phyloP scores from a whole-genome alignment of 2,329 filamentous ascomycete species.

The Biscogniauxia marginata region DNA sequence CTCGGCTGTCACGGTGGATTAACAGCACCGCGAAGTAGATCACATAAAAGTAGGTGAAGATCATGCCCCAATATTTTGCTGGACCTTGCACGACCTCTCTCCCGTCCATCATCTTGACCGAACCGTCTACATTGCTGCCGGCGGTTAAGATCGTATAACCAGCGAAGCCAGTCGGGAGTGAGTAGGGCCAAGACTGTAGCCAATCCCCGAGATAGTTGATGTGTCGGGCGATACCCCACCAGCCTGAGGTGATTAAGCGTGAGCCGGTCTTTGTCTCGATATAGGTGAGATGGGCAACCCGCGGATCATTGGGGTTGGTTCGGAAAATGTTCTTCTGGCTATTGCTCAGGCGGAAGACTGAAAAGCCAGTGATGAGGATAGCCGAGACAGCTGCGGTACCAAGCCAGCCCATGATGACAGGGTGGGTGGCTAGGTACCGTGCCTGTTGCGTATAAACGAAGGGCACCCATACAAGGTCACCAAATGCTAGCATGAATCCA shows the following conservation, averaged over 20 bases:
- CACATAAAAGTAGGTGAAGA: slow-evolving; percentile 93
- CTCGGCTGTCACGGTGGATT: slow-evolving; percentile 80
- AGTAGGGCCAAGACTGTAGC: slow-evolving; percentile 91
- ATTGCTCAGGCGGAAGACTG: slow-evolving; percentile 91
- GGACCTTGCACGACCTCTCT: slow-evolving; percentile 68
- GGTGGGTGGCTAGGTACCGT: slow-evolving; percentile 80
- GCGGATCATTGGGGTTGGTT: slow-evolving; percentile 61
- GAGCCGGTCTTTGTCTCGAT: slow-evolving; percentile 83
- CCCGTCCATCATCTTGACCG: slow-evolving; percentile 57
- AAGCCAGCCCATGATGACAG: slow-evolving; percentile 69
- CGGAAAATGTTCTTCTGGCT: slow-evolving; percentile 93
- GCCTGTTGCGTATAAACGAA: slow-evolving; percentile 85
- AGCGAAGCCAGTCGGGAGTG: slow-evolving; percentile 78
- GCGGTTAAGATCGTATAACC: slow-evolving; percentile 71
- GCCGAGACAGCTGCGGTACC: slow-evolving; percentile 65
- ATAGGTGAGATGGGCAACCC: slow-evolving; percentile 76
- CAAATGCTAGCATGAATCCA: slow-evolving; percentile 91
- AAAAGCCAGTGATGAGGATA: slow-evolving; percentile 73
- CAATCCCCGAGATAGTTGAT: slow-evolving; percentile 97
- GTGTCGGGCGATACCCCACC: slow-evolving; percentile 90
- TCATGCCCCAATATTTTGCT: slow-evolving; percentile 77
- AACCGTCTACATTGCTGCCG: slow-evolving; percentile 49
- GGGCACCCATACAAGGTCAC: slow-evolving; percentile 89
- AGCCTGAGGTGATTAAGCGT: slow-evolving; percentile 78
- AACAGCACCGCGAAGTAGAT: slow-evolving; percentile 87